Conservation (phyloP, 345 rosid species). For the Barbarea vulgaris region DNA sequence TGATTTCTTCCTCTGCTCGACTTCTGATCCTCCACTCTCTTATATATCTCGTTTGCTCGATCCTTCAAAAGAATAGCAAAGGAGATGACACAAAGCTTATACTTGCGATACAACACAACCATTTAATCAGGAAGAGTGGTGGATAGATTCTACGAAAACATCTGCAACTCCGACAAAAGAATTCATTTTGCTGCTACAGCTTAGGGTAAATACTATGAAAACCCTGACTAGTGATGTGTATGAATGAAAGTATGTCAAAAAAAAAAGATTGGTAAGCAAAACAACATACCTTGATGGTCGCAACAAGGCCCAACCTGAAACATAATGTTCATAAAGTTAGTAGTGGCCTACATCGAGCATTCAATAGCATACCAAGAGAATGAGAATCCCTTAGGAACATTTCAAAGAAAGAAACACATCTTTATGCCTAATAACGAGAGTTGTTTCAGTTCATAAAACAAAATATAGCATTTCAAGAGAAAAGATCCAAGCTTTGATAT, state of each 20-base stretch:
- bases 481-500: too few relatives aligned
- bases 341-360: neutral
- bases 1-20: conserved; percentile 99
- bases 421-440: neutral
- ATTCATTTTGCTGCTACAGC: neutral
- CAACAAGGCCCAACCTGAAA: conserved; percentile 93
- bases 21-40: conserved; percentile 93
- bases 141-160: neutral
- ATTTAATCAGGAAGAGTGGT: neutral
- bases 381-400: neutral
- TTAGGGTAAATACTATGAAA: neutral
- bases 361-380: neutral
- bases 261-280: conserved; percentile 5
- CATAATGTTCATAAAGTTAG: conserved; percentile 21
- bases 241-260: neutral
- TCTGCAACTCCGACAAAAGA: neutral
- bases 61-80: conserved; percentile 53
- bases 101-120: neutral
- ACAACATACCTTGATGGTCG: conserved; percentile 81
- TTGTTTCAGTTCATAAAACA: neutral
- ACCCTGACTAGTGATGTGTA: neutral
- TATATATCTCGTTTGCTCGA: conserved; percentile 92
- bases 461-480: too few relatives aligned
- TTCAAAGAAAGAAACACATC: neutral
- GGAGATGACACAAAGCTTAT: conserved; percentile 21